phyloP scores from a whole-genome alignment of 768 basidiomycete genomes.

The Dioszegia aurantiaca region DNA sequence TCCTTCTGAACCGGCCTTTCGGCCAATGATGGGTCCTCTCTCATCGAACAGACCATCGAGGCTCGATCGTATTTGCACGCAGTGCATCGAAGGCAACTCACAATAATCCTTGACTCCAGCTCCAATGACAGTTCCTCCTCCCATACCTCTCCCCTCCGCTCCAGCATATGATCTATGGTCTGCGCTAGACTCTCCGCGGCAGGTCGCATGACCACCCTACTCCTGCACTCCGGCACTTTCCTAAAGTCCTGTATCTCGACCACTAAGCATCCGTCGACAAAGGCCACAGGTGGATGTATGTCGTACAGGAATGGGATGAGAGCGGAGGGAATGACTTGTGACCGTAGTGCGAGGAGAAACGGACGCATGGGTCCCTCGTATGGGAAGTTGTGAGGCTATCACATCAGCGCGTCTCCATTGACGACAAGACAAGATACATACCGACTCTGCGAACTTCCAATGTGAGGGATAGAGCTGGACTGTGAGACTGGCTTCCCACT shows the following conservation, averaged over 20 bases:
- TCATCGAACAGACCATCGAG: neutral
- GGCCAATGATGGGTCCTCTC: no score
- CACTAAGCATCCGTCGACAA: constrained; percentile 52
- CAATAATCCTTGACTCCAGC: constrained; percentile 53
- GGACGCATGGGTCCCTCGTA: constrained; percentile 55
- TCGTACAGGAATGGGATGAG: constrained; percentile 52
- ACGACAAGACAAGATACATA: constrained; percentile 26
- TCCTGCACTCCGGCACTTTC: constrained; percentile 21
- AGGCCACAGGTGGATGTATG: constrained; percentile 29
- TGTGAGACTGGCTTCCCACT: constrained; percentile 52
- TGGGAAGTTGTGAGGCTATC: constrained; percentile 49
- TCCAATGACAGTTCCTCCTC: constrained; percentile 52
- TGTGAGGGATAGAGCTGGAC: constrained; percentile 53
- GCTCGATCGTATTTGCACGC: no score
- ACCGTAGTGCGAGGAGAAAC: constrained; percentile 54
- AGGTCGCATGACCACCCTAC: constrained; percentile 41
- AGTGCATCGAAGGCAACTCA: no score
- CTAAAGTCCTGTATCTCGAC: constrained; percentile 56
- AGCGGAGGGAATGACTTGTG: constrained; percentile 52
- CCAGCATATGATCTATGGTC: constrained; percentile 41
- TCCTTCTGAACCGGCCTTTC: no score
- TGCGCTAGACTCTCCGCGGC: constrained; percentile 39
- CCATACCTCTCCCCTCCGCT: constrained; percentile 40
- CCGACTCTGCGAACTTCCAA: constrained; percentile 55
- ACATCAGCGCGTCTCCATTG: neutral